A percentile compares a stretch with the other conserved stretches of the same genome.
Evolutionary conservation across 2,329 filamentous ascomycete species (phyloP).

Genomic region (Fusarium sterilihyphosum): DNA sequence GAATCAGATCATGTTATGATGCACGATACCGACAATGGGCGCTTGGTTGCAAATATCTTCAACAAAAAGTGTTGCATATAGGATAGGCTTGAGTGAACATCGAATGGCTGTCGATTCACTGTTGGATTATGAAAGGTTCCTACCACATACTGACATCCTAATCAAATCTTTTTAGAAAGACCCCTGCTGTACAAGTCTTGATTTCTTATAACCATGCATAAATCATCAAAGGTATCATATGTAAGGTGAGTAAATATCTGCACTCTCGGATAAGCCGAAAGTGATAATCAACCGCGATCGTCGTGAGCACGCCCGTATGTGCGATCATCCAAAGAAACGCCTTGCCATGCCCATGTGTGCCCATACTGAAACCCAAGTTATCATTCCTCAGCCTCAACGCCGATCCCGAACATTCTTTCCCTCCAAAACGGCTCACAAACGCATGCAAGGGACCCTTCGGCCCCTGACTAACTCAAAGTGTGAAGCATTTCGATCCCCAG

Average conservation of each 20-base stretch:
- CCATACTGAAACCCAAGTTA: slow-evolving; percentile 16
- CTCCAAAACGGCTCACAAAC: background rate
- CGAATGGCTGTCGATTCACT: background rate
- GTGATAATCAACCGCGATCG: slow-evolving; percentile 12
- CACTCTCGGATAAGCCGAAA: background rate
- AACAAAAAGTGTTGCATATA: background rate
- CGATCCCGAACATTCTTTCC: slow-evolving; percentile 20
- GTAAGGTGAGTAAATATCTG: background rate
- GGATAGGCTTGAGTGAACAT: background rate
- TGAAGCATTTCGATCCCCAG: background rate
- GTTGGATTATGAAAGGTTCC: background rate
- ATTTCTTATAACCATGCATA: background rate
- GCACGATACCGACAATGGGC: background rate
- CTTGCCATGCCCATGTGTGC: slow-evolving; percentile 34
- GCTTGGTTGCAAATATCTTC: background rate
- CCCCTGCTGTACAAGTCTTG: background rate
- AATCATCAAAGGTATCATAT: slow-evolving; percentile 22
- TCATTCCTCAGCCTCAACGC: slow-evolving; percentile 27
- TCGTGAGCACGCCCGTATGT: slow-evolving; percentile 5
- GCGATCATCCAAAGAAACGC: slow-evolving; percentile 34
- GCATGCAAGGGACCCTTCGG: background rate
- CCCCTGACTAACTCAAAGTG: background rate
- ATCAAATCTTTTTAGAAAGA: background rate
- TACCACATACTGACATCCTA: background rate
- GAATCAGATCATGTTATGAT: background rate